These are phyloP conservation scores for Chloranthus sessilifolius DNA, from an alignment of 164 flowering plant genomes.

Conservation along the genomic window DNA sequence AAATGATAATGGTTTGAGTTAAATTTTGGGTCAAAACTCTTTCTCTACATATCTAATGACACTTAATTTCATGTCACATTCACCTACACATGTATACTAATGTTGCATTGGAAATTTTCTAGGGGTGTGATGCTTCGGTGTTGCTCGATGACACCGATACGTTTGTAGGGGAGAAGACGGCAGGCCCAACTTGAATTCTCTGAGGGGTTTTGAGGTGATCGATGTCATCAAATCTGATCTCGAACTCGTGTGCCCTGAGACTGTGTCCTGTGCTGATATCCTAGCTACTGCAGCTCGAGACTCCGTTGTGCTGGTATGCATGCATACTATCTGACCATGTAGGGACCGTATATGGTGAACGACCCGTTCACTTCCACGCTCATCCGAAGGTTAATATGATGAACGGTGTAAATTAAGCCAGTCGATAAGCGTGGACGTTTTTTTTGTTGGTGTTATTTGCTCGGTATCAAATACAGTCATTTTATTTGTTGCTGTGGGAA, in stretches of 20 bases:
- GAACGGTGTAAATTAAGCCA: too few relatives aligned
- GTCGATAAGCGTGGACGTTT: background rate
- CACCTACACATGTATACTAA: too few relatives aligned
- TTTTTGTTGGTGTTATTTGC: too few relatives aligned
- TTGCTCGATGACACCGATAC: slow-evolving; percentile 40
- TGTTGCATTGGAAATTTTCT: slow-evolving; percentile 3
- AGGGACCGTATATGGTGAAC: too few relatives aligned
- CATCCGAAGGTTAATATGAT: too few relatives aligned
- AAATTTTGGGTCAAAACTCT: too few relatives aligned
- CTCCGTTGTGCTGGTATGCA: background rate
- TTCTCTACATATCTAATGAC: too few relatives aligned
- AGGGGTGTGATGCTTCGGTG: slow-evolving; percentile 59
- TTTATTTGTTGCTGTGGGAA: too few relatives aligned
- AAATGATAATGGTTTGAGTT: too few relatives aligned
- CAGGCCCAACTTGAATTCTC: slow-evolving; percentile 17
- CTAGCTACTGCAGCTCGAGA: slow-evolving; percentile 1
- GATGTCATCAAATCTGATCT: background rate
- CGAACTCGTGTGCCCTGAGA: background rate
- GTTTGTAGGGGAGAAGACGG: slow-evolving; percentile 37
- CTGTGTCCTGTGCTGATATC: slow-evolving; percentile 3
- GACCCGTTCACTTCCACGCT: too few relatives aligned
- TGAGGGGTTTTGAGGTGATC: slow-evolving; percentile 1
- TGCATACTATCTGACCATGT: background rate
- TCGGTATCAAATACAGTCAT: too few relatives aligned
- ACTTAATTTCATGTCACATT: too few relatives aligned